Conservation (phyloP, 306 rosid genomes). For the peach (Prunus persica) region Prunus_persica_NCBIv2 NC_034010.1:23853501-23854000, state of each 20-base stretch:
- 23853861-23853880: conserved; percentile 22
- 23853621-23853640: neutral
- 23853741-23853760: neutral
- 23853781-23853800: conserved; percentile 10
- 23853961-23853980: too few relatives aligned
- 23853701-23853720: neutral
- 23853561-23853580: neutral
- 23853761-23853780: too few relatives aligned
- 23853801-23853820: neutral
- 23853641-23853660: neutral
- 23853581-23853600: neutral
- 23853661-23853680: neutral
- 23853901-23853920: conserved; percentile 31
- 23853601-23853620: neutral
- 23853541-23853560: too few relatives aligned
- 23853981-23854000: too few relatives aligned
- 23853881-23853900: neutral
- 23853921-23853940: neutral
- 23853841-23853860: neutral
- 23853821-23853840: neutral
- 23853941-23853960: neutral
- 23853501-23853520: neutral
- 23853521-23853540: neutral
- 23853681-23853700: neutral
- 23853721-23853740: neutral